Evolutionary conservation across 768 basidiomycete species (phyloP), one percentile per base, ranked within the genome.

Genomic region (Royoungia palumana): DNA sequence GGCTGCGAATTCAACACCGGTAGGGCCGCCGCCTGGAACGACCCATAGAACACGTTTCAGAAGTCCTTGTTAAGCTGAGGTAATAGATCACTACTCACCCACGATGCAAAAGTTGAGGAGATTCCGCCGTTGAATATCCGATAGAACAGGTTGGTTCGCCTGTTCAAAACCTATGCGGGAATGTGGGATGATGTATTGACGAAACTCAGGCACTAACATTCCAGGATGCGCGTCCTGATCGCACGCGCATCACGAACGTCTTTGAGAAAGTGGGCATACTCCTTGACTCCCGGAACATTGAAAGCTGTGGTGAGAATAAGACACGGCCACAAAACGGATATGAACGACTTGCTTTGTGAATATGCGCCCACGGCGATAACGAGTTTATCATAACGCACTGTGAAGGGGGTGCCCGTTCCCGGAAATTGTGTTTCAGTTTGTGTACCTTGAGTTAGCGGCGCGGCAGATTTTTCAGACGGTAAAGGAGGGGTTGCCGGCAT

Each of bases 31-130:
- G n/a, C 85, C 84, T 85, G 47, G 30, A 35, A 28, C 27, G 27
- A 39, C 20, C 17, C 27, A 10, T 10, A 6, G 27, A 17, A 50
- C 20, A 47, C 32, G 35, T 47, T 46, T 52, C 14, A 54, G 35
- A 50, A 47, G 28, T 16, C 17, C 27, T 22, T 46, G 16, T 35
- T 47, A 41, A 44, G 22, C 6, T 12, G 38, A 24, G 44, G 22
- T n/a, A 28, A 49, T 17, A n/a, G 32, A 54, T 42, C n/a, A 6
- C 2, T 34, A 66, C 79, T 59, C 68, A 70, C 92, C 93, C 40
- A 93, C 90, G 41, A 94, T 81, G 51, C 89, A 91, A 61, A 94
- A 94, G 53, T 89, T 84, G 20, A 94, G 78, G 12, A 94, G 69
- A 51, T 84, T 82, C 46, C 82, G 72, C 41, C 88, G 80, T 55